These are phyloP conservation scores for Chaetomiaceae sp. DNA, from an alignment of 2,329 filamentous ascomycete genomes.

Conservation along the genomic window DNA sequence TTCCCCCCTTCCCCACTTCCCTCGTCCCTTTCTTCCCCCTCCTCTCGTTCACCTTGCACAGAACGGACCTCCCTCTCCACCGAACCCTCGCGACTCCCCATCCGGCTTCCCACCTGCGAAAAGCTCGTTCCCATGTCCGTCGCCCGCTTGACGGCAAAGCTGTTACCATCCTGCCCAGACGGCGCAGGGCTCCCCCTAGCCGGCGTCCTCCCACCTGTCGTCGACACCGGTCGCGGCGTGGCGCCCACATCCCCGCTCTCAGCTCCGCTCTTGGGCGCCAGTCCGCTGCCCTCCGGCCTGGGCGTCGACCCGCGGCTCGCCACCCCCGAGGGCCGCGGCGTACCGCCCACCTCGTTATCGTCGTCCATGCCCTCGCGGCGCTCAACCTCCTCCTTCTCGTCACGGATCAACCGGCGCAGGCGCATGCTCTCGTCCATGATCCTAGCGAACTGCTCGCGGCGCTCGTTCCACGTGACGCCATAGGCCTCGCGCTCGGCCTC, in stretches of 20 bases:
- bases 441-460: conserved; percentile 76
- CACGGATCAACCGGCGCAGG: conserved; percentile 76
- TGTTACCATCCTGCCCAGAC: conserved; percentile 23
- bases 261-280: conserved; percentile 17
- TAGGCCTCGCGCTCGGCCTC: conserved; percentile 79
- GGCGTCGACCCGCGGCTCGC: conserved; percentile 48
- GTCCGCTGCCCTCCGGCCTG: conserved; percentile 39
- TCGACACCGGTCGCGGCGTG: conserved; percentile 25
- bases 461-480: conserved; percentile 74
- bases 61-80: conserved; percentile 28
- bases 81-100: conserved; percentile 34
- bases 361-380: conserved; percentile 75
- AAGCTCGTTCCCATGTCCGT: conserved; percentile 28
- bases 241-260: conserved; percentile 23
- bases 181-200: conserved; percentile 30
- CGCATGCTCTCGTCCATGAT: conserved; percentile 91
- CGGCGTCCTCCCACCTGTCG: conserved; percentile 26
- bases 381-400: conserved; percentile 94
- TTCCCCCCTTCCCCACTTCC: conserved; percentile 31
- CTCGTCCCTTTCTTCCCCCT: conserved; percentile 5
- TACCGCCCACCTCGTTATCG: conserved; percentile 44
- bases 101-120: conserved; percentile 36
- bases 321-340: conserved; percentile 42
- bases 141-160: conserved; percentile 30
- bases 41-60: conserved; percentile 13